A percentile compares a stretch with the other conserved stretches of the same genome.
phyloP scores from a whole-genome alignment of 2,329 filamentous ascomycete species.

The Albophoma yamanashiensis region DNA sequence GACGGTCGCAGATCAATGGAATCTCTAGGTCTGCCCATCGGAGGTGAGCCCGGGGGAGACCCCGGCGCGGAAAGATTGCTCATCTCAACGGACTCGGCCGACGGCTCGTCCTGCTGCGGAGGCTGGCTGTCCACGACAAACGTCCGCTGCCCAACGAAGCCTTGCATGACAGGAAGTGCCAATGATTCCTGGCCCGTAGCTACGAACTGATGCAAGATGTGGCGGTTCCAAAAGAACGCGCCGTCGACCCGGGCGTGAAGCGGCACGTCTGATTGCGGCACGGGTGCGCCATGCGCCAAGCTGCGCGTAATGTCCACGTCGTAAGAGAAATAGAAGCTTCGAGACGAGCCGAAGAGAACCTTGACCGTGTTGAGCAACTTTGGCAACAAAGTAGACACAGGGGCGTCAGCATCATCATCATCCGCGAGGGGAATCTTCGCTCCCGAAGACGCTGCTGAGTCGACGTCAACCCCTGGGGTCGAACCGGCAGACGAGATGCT shows the following conservation, averaged over 20 bases:
- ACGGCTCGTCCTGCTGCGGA: slow-evolving; percentile 38
- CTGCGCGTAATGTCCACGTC: slow-evolving; percentile 82
- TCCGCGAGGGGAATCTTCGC: slow-evolving; percentile 29
- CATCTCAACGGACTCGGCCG: slow-evolving; percentile 36
- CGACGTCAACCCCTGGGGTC: slow-evolving; percentile 8
- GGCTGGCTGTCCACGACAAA: slow-evolving; percentile 63
- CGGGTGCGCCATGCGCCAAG: slow-evolving; percentile 23
- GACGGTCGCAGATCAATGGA: slow-evolving; percentile 32
- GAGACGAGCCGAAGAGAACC: slow-evolving; percentile 70
- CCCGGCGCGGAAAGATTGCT: slow-evolving; percentile 22
- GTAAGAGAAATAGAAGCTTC: slow-evolving; percentile 92
- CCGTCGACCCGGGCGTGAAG: slow-evolving; percentile 65
- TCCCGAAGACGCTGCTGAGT: slow-evolving; percentile 7
- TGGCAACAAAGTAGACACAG: slow-evolving; percentile 51
- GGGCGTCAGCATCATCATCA: slow-evolving; percentile 12
- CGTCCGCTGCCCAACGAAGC: slow-evolving; percentile 78
- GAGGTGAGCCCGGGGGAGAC: slow-evolving; percentile 13
- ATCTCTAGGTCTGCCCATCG: slow-evolving; percentile 11
- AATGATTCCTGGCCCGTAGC: slow-evolving; percentile 61
- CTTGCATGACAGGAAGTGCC: slow-evolving; percentile 78
- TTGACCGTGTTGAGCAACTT: slow-evolving; percentile 77
- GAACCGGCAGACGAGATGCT: slow-evolving; percentile 27
- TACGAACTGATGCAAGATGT: slow-evolving; percentile 64
- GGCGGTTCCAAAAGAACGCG: slow-evolving; percentile 83
- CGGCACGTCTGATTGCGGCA: slow-evolving; percentile 28